These are phyloP conservation scores for Linnemannia schmuckeri DNA, from an alignment of 192 early-diverging fungal genomes.

Conservation along the genomic window DNA sequence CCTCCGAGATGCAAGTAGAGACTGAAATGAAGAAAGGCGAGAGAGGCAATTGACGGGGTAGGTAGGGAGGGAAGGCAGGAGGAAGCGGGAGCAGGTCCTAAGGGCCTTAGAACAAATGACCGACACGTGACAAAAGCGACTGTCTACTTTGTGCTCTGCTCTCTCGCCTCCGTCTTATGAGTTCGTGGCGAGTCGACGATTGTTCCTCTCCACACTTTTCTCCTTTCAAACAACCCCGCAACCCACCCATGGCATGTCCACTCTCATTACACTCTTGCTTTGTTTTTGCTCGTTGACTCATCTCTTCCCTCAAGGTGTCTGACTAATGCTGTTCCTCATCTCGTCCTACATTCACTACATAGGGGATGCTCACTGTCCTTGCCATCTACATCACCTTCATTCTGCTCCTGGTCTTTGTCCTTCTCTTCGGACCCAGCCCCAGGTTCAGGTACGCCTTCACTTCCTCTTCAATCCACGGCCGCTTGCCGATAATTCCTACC, in stretches of 20 bases:
- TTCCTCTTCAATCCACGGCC: neutral
- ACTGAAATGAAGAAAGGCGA: too few relatives aligned
- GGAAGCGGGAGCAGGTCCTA: too few relatives aligned
- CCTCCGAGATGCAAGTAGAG: too few relatives aligned
- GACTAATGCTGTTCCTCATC: neutral
- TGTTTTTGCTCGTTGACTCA: neutral
- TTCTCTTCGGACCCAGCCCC: conserved; percentile 52
- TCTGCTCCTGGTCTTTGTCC: conserved; percentile 47
- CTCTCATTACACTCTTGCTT: neutral
- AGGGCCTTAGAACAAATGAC: too few relatives aligned
- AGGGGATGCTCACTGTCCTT: conserved; percentile 47
- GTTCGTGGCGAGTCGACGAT: neutral
- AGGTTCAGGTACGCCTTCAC: conserved; percentile 33
- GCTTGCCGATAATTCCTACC: neutral
- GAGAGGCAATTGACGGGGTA: too few relatives aligned
- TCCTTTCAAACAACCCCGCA: neutral
- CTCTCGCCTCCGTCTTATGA: neutral
- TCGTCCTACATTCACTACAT: neutral
- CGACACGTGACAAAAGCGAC: neutral
- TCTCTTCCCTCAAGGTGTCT: neutral
- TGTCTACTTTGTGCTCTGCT: too few relatives aligned
- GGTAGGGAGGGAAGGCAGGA: too few relatives aligned
- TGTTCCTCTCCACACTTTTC: conserved; percentile 5
- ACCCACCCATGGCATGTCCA: conserved; percentile 11
- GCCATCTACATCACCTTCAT: conserved; percentile 55